Percentiles rank a stretch among this genome's conserved stretches.
Evolutionary conservation across 2,329 filamentous ascomycete species (phyloP).

Genomic region (Colletotrichum graminicola): DNA sequence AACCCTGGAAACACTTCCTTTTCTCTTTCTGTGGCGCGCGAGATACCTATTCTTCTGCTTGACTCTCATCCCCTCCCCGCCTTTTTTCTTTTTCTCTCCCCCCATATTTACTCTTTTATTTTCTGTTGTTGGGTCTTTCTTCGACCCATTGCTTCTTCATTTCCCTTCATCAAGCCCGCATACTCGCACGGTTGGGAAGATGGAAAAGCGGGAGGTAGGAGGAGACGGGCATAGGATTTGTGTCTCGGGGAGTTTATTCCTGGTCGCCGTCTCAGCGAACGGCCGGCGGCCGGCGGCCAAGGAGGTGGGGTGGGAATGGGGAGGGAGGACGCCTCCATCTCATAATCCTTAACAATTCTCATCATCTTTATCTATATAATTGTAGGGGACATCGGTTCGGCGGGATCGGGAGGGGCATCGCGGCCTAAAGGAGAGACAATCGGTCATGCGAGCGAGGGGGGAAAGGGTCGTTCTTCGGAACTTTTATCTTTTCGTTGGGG

Average conservation of each 20-base stretch:
- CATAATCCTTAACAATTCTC: background rate
- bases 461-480: background rate
- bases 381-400: background rate
- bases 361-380: background rate
- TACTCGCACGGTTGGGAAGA: background rate
- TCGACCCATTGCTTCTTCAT: background rate
- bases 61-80: background rate
- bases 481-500: background rate
- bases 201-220: no score
- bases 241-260: conserved; percentile 6
- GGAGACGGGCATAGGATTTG: background rate
- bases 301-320: background rate
- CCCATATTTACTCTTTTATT: background rate
- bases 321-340: background rate
- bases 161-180: background rate
- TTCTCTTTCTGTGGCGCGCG: background rate
- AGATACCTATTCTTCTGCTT: conserved; percentile 20
- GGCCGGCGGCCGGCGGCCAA: background rate
- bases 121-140: background rate
- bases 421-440: background rate
- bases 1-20: background rate
- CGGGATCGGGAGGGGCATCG: background rate
- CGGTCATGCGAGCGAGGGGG: background rate
- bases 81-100: background rate
- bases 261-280: background rate